Evolutionary conservation across 164 flowering plant genomes (phyloP), one percentile per base, ranked within the genome.

Genomic region (Aristolochia fimbriata): DNA sequence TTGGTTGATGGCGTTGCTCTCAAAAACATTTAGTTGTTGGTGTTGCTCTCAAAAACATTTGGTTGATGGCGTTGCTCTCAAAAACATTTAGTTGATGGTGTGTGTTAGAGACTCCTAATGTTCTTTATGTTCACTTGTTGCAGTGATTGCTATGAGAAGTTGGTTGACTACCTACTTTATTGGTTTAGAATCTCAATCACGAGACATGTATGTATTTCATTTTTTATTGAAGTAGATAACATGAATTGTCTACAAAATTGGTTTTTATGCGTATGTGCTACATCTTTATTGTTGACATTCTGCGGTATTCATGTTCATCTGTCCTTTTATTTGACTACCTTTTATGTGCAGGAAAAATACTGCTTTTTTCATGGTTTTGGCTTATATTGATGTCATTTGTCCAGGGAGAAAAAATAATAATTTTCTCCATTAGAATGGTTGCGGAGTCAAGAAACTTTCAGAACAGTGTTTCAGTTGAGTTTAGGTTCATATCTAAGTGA

Each of bases 131-230:
- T 56, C 31, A 14, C 15, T 24, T 16, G 58, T 10, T 31, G 67
- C 86, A 88, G 96, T 43, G 87, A 79, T 17, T 91, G 97, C 60
- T 85, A 77, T 69, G 87, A 82, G 55, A 85, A 85, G 52, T 59
- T 91, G 83, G 83, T 86, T 45, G 78, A 86, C 9, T 91, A 72
- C 66, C 87, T 88, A 24, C 62, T 91, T 71, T 86, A 88, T 72
- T 91, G 96, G 96, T 91, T 80, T 68, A 83, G 96, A 46, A 60
- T 91, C 65, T 59, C 96, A 14, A 24, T 80, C 65, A 92, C 87
- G 15, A 77, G 62, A 71, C 58, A 72, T 72, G 96, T 86, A 74
- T 77, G 96, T 58, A 60, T 63, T 51, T 52, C 20, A 47, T 15
- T 21, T 51, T 64, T 19, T 21, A n/a, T 27, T 61, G 57, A 22